Evolutionary conservation across 129 eudicot species (phyloP).

Genomic region (Silybum marianum): DNA sequence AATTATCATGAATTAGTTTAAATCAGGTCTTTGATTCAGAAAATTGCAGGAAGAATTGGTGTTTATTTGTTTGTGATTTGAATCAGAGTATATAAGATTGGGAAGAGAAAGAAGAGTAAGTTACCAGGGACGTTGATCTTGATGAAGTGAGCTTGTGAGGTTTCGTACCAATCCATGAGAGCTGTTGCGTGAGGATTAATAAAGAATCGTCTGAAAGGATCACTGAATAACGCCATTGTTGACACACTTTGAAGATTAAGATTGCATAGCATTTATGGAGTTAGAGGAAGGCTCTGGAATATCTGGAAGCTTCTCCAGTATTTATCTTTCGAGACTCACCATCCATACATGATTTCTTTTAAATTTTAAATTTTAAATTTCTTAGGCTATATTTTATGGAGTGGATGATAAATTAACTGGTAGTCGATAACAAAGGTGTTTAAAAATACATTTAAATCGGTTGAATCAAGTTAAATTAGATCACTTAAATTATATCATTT

Average conservation of each 20-base stretch:
- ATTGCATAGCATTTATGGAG: constrained; percentile 4
- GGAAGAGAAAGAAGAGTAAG: not conserved
- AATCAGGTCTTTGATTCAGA: no score
- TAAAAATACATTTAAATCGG: no score
- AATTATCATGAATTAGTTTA: not conserved
- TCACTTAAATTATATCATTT: no score
- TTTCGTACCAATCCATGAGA: constrained; percentile 85
- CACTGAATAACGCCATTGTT: constrained; percentile 58
- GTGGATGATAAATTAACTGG: no score
- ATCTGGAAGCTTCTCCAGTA: constrained; percentile 35
- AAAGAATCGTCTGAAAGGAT: constrained; percentile 68
- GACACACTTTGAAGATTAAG: no score
- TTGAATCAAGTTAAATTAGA: no score
- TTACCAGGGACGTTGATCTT: constrained; percentile 88
- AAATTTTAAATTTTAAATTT: no score
- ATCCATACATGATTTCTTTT: no score
- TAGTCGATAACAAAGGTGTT: no score
- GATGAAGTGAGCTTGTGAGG: constrained; percentile 72
- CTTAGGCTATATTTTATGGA: no score
- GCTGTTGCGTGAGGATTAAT: constrained; percentile 46
- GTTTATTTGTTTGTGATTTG: not conserved
- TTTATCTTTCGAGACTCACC: no score
- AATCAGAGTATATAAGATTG: not conserved
- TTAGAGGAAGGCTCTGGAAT: constrained; percentile 34
- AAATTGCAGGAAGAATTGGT: not conserved